A percentile compares a stretch with the other conserved stretches of the same genome.
Conservation (phyloP, 2,329 filamentous ascomycete species). For the Colletotrichum zoysiae region DNA sequence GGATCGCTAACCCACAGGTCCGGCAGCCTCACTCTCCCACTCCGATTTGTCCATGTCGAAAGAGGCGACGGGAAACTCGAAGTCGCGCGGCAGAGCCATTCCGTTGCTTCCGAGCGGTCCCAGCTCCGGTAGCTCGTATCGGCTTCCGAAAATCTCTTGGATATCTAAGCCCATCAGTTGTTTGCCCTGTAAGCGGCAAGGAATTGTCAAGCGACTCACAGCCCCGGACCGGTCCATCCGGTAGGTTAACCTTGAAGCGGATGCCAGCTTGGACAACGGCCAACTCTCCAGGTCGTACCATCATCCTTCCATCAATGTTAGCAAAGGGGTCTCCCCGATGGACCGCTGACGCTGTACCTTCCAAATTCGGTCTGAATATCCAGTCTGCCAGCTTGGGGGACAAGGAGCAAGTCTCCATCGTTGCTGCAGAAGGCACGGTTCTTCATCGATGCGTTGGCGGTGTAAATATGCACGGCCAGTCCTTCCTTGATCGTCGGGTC, state of each 20-base stretch:
- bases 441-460: conserved; percentile 60
- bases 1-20: not conserved
- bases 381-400: conserved; percentile 71
- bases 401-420: conserved; percentile 75
- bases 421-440: conserved; percentile 62
- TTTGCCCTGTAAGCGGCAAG: not conserved
- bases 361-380: conserved; percentile 77
- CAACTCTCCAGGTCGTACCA: conserved; percentile 74
- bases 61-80: conserved; percentile 69
- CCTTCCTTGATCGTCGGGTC: conserved; percentile 64
- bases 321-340: conserved; percentile 21
- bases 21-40: conserved; percentile 43
- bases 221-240: conserved; percentile 68
- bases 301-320: conserved; percentile 34
- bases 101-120: conserved; percentile 75
- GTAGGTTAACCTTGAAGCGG: conserved; percentile 68
- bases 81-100: conserved; percentile 74
- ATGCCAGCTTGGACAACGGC: conserved; percentile 74
- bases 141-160: conserved; percentile 73
- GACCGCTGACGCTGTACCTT: conserved; percentile 50
- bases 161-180: conserved; percentile 55
- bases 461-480: conserved; percentile 62
- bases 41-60: conserved; percentile 54
- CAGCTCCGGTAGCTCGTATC: conserved; percentile 73
- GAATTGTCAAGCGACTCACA: conserved; percentile 48